Conservation (phyloP, 2,329 filamentous ascomycete genomes). For the Emergomyces africanus region DNA sequence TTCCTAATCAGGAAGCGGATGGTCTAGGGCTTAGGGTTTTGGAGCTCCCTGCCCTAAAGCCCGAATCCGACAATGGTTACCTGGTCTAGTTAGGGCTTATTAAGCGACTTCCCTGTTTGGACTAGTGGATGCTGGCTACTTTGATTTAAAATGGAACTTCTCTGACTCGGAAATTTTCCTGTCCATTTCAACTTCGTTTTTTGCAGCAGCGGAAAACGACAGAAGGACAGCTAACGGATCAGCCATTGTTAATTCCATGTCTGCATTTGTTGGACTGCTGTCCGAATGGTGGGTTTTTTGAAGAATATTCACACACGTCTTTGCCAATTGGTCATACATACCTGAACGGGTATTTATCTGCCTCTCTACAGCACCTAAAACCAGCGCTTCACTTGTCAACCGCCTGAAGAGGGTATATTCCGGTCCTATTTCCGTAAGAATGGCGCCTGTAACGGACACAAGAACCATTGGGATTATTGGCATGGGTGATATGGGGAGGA, state of each 20-base stretch:
- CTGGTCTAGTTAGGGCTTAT: neutral
- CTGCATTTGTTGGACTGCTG: neutral
- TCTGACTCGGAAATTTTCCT: neutral
- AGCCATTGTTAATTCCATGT: neutral
- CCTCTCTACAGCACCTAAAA: neutral
- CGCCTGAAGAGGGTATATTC: neutral
- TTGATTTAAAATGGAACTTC: no score
- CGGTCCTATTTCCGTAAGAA: neutral
- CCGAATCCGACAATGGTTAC: neutral
- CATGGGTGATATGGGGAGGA: constrained; percentile 99
- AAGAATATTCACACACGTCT: neutral
- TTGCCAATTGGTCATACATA: neutral
- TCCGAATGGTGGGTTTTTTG: neutral
- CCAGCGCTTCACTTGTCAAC: neutral
- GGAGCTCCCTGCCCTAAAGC: neutral
- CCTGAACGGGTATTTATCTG: neutral
- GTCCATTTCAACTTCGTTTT: neutral
- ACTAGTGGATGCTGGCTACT: no score
- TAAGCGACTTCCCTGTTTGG: neutral
- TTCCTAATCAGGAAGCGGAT: neutral
- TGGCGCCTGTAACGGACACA: constrained; percentile 31
- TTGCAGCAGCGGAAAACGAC: neutral
- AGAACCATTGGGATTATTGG: constrained; percentile 89
- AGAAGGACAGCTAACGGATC: neutral
- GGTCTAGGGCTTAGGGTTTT: neutral